Percentiles rank a stretch among this genome's conserved stretches.
Evolutionary conservation across 352 stramenopile genomes (phyloP).

Genomic region (Vaucheria bursata): DNA sequence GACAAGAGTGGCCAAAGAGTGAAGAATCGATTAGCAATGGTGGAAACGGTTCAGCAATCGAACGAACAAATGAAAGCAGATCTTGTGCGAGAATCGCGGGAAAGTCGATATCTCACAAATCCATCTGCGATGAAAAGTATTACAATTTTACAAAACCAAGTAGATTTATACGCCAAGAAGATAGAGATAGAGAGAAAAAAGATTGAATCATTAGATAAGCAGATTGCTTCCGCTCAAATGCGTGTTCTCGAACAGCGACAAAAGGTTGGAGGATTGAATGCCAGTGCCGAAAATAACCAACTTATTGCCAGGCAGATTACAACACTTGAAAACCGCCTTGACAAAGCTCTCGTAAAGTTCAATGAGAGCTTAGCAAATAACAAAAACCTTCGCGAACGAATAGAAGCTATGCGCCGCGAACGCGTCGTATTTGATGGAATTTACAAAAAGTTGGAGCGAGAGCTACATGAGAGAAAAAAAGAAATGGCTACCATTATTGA

Average conservation of each 20-base stretch:
- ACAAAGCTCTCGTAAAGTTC: constrained; percentile 89
- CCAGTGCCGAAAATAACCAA: constrained; percentile 83
- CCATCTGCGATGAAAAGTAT: constrained; percentile 29
- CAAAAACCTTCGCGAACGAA: constrained; percentile 75
- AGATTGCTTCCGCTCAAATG: constrained; percentile 56
- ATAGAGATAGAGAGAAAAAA: constrained; percentile 45
- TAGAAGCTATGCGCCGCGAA: constrained; percentile 75
- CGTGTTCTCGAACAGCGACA: constrained; percentile 72
- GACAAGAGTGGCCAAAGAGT: not conserved
- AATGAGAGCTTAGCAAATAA: constrained; percentile 80
- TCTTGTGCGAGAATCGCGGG: constrained; percentile 42
- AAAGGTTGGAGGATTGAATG: constrained; percentile 90
- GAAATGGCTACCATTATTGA: constrained; percentile 65
- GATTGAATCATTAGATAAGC: constrained; percentile 61
- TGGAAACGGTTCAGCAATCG: constrained; percentile 34
- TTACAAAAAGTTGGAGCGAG: constrained; percentile 66
- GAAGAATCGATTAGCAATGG: constrained; percentile 3
- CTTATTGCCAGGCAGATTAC: constrained; percentile 90
- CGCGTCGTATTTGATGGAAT: constrained; percentile 82
- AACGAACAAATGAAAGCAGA: constrained; percentile 42
- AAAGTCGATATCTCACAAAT: constrained; percentile 46
- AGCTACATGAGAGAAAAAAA: constrained; percentile 68
- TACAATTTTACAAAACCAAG: constrained; percentile 41
- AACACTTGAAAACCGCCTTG: constrained; percentile 89
- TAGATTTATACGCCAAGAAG: constrained; percentile 48